A percentile compares a stretch with the other conserved stretches of the same genome.
phyloP scores from a whole-genome alignment of 1,284 basidiomycete species.

The Rhizoctonia solani region DNA sequence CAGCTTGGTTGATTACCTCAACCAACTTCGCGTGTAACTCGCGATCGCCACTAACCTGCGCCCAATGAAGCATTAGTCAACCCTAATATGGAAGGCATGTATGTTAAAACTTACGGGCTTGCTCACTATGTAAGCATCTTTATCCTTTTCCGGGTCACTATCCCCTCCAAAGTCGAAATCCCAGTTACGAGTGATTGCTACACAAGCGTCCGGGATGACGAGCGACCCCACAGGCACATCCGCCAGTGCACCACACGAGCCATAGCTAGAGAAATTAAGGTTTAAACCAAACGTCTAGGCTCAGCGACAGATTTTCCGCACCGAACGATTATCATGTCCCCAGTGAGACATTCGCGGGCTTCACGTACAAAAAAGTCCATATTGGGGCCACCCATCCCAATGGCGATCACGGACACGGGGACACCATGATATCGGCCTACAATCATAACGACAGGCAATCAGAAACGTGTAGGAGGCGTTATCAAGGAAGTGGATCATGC shows the following conservation, averaged over 20 bases:
- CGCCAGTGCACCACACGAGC: slow-evolving; percentile 77
- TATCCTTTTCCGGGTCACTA: slow-evolving; percentile 4
- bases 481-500: slow-evolving; percentile 42
- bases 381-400: slow-evolving; percentile 81
- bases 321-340: slow-evolving; percentile 79
- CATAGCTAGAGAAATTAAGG: slow-evolving; percentile 56
- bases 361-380: slow-evolving; percentile 87
- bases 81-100: background rate
- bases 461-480: background rate
- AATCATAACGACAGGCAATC: background rate
- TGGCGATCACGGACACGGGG: slow-evolving; percentile 75
- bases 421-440: slow-evolving; percentile 59
- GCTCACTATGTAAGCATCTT: slow-evolving; percentile 67
- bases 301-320: slow-evolving; percentile 44
- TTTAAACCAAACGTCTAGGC: slow-evolving; percentile 11
- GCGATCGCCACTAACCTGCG: slow-evolving; percentile 59
- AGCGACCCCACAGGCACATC: slow-evolving; percentile 73
- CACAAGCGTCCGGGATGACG: slow-evolving; percentile 68
- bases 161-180: slow-evolving; percentile 65
- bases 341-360: slow-evolving; percentile 72
- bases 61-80: background rate
- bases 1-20: slow-evolving; percentile 14
- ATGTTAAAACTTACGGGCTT: slow-evolving; percentile 57
- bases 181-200: slow-evolving; percentile 73
- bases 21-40: slow-evolving; percentile 51